phyloP scores from a whole-genome alignment of 495 filamentous ascomycete genomes.

The Evernia prunastri region DNA sequence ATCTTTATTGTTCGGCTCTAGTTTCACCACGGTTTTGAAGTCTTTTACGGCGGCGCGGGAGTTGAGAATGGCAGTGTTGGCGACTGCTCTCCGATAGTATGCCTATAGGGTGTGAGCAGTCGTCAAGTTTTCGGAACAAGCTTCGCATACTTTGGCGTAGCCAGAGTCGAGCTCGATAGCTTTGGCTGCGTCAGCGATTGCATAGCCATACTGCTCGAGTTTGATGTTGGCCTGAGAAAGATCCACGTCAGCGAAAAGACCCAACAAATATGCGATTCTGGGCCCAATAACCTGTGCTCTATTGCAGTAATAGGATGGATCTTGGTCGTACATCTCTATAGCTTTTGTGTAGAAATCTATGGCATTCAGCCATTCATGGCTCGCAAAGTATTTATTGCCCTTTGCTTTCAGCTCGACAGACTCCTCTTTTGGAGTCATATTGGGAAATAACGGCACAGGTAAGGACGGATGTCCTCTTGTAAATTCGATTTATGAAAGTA shows the following conservation, averaged over 20 bases:
- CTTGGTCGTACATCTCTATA: conserved; percentile 75
- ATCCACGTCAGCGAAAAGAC: conserved; percentile 1
- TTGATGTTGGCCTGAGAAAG: conserved; percentile 76
- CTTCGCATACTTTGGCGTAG: conserved; percentile 70
- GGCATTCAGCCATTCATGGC: conserved; percentile 80
- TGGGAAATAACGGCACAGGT: background rate
- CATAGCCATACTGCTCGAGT: conserved; percentile 88
- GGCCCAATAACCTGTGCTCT: conserved; percentile 66
- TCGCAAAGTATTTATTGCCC: conserved; percentile 86
- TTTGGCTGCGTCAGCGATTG: conserved; percentile 86
- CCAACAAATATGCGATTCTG: conserved; percentile 7
- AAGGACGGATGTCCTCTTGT: background rate
- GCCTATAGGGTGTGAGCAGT: conserved; percentile 49
- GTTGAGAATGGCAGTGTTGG: conserved; percentile 81
- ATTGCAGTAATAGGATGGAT: conserved; percentile 89
- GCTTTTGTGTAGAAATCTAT: conserved; percentile 84
- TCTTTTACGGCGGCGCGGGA: conserved; percentile 83
- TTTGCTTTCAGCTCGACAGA: conserved; percentile 82
- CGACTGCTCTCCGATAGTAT: conserved; percentile 89
- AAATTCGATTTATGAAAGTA: background rate
- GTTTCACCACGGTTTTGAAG: conserved; percentile 84
- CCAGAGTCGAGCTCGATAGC: conserved; percentile 85
- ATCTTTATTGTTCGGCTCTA: conserved; percentile 79
- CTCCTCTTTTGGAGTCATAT: conserved; percentile 51
- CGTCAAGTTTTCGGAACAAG: background rate